A percentile compares a stretch with the other conserved stretches of the same genome.
Conservation (phyloP, 2,329 filamentous ascomycete species). For the Fusarium sp. region DNA sequence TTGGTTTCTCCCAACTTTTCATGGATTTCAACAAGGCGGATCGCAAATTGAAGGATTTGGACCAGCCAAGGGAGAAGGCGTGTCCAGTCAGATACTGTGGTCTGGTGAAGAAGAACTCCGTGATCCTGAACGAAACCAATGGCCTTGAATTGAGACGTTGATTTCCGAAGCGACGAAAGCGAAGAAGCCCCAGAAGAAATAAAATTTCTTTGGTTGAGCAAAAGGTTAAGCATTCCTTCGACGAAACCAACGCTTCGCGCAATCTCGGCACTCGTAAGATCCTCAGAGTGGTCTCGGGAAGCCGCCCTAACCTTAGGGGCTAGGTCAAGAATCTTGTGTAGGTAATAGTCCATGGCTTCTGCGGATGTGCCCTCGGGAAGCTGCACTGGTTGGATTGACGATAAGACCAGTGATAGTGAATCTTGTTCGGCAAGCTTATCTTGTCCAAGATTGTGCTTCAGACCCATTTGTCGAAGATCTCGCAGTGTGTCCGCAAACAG, state of each 20-base stretch:
- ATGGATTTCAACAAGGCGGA: slow-evolving; percentile 76
- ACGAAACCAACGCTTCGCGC: slow-evolving; percentile 84
- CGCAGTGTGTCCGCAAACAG: slow-evolving; percentile 92
- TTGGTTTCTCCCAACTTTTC: slow-evolving; percentile 72
- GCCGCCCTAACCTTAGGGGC: slow-evolving; percentile 77
- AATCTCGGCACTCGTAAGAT: slow-evolving; percentile 86
- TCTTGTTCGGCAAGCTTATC: slow-evolving; percentile 81
- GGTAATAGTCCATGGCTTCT: slow-evolving; percentile 74
- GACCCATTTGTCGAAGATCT: slow-evolving; percentile 87
- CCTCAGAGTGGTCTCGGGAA: slow-evolving; percentile 82
- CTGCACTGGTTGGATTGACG: slow-evolving; percentile 64
- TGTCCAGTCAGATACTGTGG: slow-evolving; percentile 44
- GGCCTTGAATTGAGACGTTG: slow-evolving; percentile 56
- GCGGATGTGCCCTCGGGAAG: slow-evolving; percentile 46
- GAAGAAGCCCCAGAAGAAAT: slow-evolving; percentile 60
- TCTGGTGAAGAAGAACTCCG: slow-evolving; percentile 41
- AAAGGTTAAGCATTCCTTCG: slow-evolving; percentile 84
- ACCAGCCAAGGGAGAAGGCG: slow-evolving; percentile 71
- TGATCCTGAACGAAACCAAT: slow-evolving; percentile 52
- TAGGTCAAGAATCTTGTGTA: slow-evolving; percentile 84
- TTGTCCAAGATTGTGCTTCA: slow-evolving; percentile 84
- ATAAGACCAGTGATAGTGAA: slow-evolving; percentile 78
- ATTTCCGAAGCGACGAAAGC: slow-evolving; percentile 57
- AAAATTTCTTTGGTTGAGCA: slow-evolving; percentile 71
- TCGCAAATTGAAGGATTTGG: slow-evolving; percentile 75